Evolutionary conservation across 2,329 filamentous ascomycete genomes (phyloP), one percentile per base, ranked within the genome.

Genomic region (Trichoderma sp.): DNA sequence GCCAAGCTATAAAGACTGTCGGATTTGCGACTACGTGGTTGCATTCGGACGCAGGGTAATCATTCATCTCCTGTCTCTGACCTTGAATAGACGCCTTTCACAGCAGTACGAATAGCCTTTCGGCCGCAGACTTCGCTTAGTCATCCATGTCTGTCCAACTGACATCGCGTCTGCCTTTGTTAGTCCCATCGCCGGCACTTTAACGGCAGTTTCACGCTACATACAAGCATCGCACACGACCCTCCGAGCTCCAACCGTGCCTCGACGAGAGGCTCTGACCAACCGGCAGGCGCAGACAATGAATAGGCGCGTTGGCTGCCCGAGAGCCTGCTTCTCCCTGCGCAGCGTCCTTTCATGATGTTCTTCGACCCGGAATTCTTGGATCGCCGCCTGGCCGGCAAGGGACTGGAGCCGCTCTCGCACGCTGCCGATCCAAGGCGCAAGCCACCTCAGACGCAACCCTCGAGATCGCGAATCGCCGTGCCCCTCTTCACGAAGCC

Each of bases 401-500:
- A 49, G 1, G 57, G 49, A 35, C 31, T 68, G 57, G 47, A 19
- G 33, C 56, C 65, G 3, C 16, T 68, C 31, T 55, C 57, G 24
- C 65, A 52, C 24, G 27, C 57, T 24, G 14, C 11, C 21, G 21
- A 47, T 27, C 10, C 27, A 2, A 53, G 37, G 21, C 43, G 37
- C 56, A 68, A 68, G 14, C 16, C 43, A 27, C 0, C 24, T 21
- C 24, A 58, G 5, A 2, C 0, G 2, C 40, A 43, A 4, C 43
- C 47, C 6, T 21, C 33, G 16, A 49, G 56, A n/a, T 33, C 69
- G 27, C 53, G 53, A 49, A 65, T 70, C n/a, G 37, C 19, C n/a
- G 61, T 70, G 5, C 69, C 66, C 29, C 66, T 70, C 13, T 8
- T 29, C 5, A 59, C 73, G 13, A 74, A 69, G 58, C 73, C 72